phyloP scores from a whole-genome alignment of 2,329 filamentous ascomycete genomes.

The Acephala macrosclerotiorum region DNA sequence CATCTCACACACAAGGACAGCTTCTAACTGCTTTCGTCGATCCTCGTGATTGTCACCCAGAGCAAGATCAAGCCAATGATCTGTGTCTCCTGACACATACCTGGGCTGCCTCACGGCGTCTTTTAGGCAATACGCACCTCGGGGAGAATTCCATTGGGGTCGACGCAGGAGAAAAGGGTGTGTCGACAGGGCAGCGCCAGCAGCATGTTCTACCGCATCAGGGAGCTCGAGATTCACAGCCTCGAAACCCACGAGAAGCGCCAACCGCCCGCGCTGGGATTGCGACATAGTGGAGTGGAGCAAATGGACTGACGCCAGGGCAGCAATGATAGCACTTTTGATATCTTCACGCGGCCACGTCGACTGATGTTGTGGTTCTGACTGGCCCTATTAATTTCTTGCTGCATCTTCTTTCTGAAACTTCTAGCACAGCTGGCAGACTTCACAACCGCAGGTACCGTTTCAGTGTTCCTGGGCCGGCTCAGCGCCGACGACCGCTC shows the following conservation, averaged over 20 bases:
- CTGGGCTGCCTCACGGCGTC: conserved; percentile 14
- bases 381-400: no score
- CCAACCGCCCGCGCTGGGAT: conserved; percentile 9
- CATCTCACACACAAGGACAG: conserved; percentile 11
- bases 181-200: conserved; percentile 12
- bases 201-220: conserved; percentile 3
- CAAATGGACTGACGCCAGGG: conserved; percentile 20
- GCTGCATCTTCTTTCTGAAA: conserved; percentile 12
- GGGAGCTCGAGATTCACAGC: neutral
- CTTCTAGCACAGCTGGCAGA: conserved; percentile 17
- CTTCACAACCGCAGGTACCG: conserved; percentile 24
- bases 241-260: conserved; percentile 1
- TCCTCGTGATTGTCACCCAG: conserved; percentile 36
- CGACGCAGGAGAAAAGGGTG: conserved; percentile 6
- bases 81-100: conserved; percentile 33
- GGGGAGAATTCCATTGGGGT: conserved; percentile 25
- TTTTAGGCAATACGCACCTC: conserved; percentile 28
- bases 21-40: conserved; percentile 22
- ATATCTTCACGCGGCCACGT: conserved; percentile 10
- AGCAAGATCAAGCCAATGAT: conserved; percentile 32
- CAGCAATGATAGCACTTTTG: neutral
- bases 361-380: neutral
- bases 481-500: conserved; percentile 8
- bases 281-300: conserved; percentile 21
- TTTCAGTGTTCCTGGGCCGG: conserved; percentile 14